Evolutionary conservation across 768 basidiomycete species (phyloP).

Genomic region (Boletellus sp.): DNA sequence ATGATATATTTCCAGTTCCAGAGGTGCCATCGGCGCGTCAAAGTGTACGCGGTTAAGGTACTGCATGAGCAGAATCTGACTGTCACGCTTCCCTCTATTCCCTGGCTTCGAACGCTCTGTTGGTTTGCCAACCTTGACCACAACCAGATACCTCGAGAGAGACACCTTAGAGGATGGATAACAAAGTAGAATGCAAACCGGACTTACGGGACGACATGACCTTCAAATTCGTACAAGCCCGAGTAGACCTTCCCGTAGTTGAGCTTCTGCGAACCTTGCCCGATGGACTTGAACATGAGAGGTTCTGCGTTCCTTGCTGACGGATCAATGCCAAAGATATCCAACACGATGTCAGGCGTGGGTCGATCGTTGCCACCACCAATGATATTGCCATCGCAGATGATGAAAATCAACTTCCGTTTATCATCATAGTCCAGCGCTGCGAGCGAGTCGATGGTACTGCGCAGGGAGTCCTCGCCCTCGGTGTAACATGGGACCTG

Average conservation of each 20-base stretch:
- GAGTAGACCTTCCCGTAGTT: constrained; percentile 73
- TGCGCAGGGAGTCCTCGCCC: constrained; percentile 64
- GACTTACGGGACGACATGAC: constrained; percentile 63
- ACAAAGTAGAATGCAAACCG: not conserved
- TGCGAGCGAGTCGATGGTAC: constrained; percentile 66
- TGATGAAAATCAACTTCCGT: constrained; percentile 61
- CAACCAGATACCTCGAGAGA: constrained; percentile 49
- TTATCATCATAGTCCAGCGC: constrained; percentile 67
- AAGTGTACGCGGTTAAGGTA: constrained; percentile 70
- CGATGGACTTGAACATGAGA: constrained; percentile 64
- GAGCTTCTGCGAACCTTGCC: constrained; percentile 61
- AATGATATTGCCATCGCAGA: constrained; percentile 71
- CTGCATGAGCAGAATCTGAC: constrained; percentile 62
- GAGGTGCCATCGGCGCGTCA: constrained; percentile 59
- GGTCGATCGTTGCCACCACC: constrained; percentile 65
- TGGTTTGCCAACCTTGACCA: constrained; percentile 66
- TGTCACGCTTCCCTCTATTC: constrained; percentile 67
- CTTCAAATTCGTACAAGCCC: constrained; percentile 66
- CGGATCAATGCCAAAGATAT: constrained; percentile 65
- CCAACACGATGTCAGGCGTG: constrained; percentile 63
- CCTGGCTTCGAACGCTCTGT: constrained; percentile 63
- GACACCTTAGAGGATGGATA: not conserved
- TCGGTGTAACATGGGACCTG: constrained; percentile 72
- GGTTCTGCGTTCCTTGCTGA: constrained; percentile 60
- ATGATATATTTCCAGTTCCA: constrained; percentile 69